Evolutionary conservation across 129 eudicot species (phyloP), one percentile per base, ranked within the genome.

Genomic region (Pulicaria dysenterica): DNA sequence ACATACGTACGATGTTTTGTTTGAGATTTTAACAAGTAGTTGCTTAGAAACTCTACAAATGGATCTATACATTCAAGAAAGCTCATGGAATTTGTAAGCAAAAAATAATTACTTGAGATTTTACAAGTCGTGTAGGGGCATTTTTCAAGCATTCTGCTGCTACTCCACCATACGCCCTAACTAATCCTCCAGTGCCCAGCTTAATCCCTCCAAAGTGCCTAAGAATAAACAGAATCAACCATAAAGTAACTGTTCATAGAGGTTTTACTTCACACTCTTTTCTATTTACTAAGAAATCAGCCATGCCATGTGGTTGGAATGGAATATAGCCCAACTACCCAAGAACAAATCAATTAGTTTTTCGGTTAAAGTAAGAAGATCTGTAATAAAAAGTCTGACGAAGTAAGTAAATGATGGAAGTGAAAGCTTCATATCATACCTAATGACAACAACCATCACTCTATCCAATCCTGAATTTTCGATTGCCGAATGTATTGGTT

Each of bases 181-280:
- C 98, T 69, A 94, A 73, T 49, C 97, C 98, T 65, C 98, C 98
- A 2, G 97, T 90, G 7, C 98, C 98, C 63, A 94, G 85, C 73
- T 94, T 90, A 68, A 94, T 94, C 69, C 98, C 98, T 53, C 97
- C 97, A 83, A 94, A 94, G 67, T 90, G 81, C 85, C 98, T 94
- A 77, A 50, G 15, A 50, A 58, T 49, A 8, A 50, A 55, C 19
- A 59, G 41, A 58, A 72, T 12, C n/a, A 58, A 15, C 1, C 16
- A 53, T 8, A 40, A 38, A 38, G n/a, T 8, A 69, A 68, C n/a
- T 11, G 46, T 42, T 61, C 16, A 15, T 36, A 74, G 31, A 54
- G 0, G 24, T 13, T 60, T 0, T 58, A 39, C 39, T 44, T 34
- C 59, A 45, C 40, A 8, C 50, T 16, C 31, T 47, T 47, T 24